Evolutionary conservation across 768 basidiomycete genomes (phyloP).

Genomic region (Pisolithus orientalis): DNA sequence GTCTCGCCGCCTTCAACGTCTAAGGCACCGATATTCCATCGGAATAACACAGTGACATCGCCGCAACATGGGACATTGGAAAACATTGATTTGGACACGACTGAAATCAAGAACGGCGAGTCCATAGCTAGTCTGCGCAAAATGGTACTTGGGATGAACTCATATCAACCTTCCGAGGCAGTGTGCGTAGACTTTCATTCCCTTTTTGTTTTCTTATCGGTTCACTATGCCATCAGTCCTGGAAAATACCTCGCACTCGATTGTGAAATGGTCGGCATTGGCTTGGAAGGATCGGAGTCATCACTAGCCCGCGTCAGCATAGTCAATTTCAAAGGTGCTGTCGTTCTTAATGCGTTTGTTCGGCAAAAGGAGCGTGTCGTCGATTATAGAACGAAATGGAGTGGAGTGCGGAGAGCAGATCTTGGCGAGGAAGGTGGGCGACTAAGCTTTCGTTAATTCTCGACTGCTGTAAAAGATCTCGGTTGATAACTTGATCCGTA

Average conservation of each 20-base stretch:
- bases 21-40: neutral
- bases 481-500: constrained; percentile 19
- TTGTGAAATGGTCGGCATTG: constrained; percentile 98
- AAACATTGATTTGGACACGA: constrained; percentile 13
- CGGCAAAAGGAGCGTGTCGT: constrained; percentile 81
- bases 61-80: constrained; percentile 4
- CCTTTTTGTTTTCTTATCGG: neutral
- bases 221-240: constrained; percentile 33
- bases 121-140: constrained; percentile 39
- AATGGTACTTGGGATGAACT: constrained; percentile 47
- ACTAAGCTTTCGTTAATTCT: neutral
- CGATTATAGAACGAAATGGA: constrained; percentile 88
- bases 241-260: constrained; percentile 82
- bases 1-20: neutral
- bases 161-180: constrained; percentile 35
- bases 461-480: neutral
- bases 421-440: constrained; percentile 52
- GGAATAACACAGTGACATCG: constrained; percentile 3
- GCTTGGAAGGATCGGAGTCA: constrained; percentile 73
- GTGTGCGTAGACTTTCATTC: constrained; percentile 32
- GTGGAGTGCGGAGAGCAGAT: constrained; percentile 74
- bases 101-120: constrained; percentile 41
- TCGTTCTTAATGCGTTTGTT: constrained; percentile 82
- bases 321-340: constrained; percentile 82
- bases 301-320: constrained; percentile 84